These are phyloP conservation scores for Colletotrichum graminicola DNA, from an alignment of 2,329 filamentous ascomycete species.

Conservation along the genomic window DNA sequence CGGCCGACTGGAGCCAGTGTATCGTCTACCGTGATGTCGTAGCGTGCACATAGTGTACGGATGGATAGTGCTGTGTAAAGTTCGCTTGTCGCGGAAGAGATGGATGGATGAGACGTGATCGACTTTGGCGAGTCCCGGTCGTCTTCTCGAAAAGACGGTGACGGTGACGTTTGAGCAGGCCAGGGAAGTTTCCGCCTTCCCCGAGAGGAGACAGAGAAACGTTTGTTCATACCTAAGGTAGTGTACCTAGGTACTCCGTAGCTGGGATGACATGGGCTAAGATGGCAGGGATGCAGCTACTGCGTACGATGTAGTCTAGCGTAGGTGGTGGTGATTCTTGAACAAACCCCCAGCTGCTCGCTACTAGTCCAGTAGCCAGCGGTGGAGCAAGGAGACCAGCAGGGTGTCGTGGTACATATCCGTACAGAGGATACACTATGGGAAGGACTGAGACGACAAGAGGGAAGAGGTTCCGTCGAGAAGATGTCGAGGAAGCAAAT, in stretches of 20 bases:
- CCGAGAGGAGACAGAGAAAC: constrained; percentile 38
- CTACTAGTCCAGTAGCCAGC: neutral
- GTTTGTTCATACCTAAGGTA: constrained; percentile 31
- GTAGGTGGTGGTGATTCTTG: neutral
- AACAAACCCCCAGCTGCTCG: neutral
- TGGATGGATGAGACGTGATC: constrained; percentile 32
- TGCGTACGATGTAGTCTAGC: neutral
- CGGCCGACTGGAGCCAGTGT: constrained; percentile 7
- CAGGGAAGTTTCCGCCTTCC: constrained; percentile 39
- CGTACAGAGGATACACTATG: neutral
- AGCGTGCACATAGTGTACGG: neutral
- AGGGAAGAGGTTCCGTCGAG: constrained; percentile 5
- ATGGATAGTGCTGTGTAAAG: neutral
- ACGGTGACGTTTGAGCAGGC: constrained; percentile 39
- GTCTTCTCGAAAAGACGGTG: constrained; percentile 41
- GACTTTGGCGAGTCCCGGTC: constrained; percentile 23
- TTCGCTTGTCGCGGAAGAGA: constrained; percentile 1
- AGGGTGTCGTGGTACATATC: neutral
- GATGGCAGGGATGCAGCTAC: constrained; percentile 28
- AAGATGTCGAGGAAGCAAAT: neutral
- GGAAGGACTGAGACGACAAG: neutral
- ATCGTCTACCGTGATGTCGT: neutral
- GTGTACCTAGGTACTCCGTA: constrained; percentile 3
- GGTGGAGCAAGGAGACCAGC: neutral
- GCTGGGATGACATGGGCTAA: constrained; percentile 23